Percentiles rank a stretch among this genome's conserved stretches.
Evolutionary conservation across 768 basidiomycete species (phyloP).

Genomic region (Tulasnella sp.): DNA sequence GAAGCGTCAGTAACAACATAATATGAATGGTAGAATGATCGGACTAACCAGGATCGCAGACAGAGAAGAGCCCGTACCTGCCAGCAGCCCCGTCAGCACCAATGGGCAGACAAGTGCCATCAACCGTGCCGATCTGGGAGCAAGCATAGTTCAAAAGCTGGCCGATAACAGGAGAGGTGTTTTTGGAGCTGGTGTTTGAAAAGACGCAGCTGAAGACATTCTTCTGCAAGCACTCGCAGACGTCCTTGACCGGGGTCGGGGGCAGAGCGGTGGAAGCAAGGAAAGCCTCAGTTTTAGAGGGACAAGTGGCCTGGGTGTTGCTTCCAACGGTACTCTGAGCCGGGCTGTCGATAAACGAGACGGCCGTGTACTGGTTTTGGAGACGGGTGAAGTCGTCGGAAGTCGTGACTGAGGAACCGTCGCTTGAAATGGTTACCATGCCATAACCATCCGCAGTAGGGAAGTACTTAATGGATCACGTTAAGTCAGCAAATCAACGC

Average conservation of each 20-base stretch:
- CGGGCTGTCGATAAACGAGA: conserved; percentile 58
- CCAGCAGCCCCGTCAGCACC: conserved; percentile 69
- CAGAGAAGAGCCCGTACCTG: conserved; percentile 37
- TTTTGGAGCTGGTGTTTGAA: conserved; percentile 58
- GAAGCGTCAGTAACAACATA: conserved; percentile 8
- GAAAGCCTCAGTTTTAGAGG: conserved; percentile 51
- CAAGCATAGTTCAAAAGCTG: conserved; percentile 64
- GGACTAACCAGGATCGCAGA: conserved; percentile 51
- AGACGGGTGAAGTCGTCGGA: conserved; percentile 66
- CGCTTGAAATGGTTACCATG: conserved; percentile 70
- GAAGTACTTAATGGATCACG: conserved; percentile 60
- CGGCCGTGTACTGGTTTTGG: conserved; percentile 53
- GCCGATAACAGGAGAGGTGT: conserved; percentile 53
- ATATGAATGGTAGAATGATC: neutral
- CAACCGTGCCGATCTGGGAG: conserved; percentile 55
- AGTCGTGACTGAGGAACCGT: conserved; percentile 62
- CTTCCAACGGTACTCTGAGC: conserved; percentile 51
- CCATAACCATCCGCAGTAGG: conserved; percentile 77
- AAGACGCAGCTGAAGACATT: conserved; percentile 67
- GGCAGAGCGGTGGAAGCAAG: conserved; percentile 68
- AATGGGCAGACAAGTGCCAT: conserved; percentile 64
- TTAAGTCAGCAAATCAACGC: neutral
- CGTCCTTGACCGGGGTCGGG: conserved; percentile 73
- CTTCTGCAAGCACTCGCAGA: conserved; percentile 69
- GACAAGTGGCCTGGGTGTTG: conserved; percentile 54